These are phyloP conservation scores for Ustilago nuda DNA, from an alignment of 1,284 basidiomycete species.

Conservation along the genomic window DNA sequence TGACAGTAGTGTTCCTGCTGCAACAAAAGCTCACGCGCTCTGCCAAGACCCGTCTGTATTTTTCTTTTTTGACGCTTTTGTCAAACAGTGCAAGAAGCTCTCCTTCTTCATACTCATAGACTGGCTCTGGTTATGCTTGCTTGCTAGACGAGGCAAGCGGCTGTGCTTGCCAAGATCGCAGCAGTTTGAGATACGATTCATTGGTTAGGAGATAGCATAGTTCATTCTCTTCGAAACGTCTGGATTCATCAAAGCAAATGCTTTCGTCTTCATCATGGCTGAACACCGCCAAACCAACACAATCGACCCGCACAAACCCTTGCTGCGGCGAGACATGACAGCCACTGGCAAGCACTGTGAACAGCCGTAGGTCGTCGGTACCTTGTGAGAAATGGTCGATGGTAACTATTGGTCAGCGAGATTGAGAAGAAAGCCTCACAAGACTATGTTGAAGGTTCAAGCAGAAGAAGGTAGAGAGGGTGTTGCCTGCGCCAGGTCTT, in stretches of 20 bases:
- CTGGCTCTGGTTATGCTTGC: not conserved
- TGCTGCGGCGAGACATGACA: constrained; percentile 5
- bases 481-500: constrained; percentile 13
- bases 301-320: not conserved
- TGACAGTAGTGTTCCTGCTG: constrained; percentile 1
- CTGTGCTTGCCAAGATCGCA: constrained; percentile 11
- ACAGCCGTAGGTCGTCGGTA: not conserved
- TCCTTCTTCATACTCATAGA: not conserved
- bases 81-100: constrained; percentile 8
- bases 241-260: too few relatives aligned
- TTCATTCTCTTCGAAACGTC: not conserved
- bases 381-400: not conserved
- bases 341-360: not conserved
- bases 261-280: not conserved
- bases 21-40: constrained; percentile 1
- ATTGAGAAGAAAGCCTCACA: too few relatives aligned
- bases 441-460: not conserved
- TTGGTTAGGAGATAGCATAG: not conserved
- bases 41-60: constrained; percentile 3
- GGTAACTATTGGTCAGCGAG: not conserved
- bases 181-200: not conserved
- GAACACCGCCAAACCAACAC: constrained; percentile 5
- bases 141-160: not conserved
- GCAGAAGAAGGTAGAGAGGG: not conserved
- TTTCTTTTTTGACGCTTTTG: not conserved